Conservation (phyloP, 2,329 filamentous ascomycete species). For the Aspergillus fischeri region DNA sequence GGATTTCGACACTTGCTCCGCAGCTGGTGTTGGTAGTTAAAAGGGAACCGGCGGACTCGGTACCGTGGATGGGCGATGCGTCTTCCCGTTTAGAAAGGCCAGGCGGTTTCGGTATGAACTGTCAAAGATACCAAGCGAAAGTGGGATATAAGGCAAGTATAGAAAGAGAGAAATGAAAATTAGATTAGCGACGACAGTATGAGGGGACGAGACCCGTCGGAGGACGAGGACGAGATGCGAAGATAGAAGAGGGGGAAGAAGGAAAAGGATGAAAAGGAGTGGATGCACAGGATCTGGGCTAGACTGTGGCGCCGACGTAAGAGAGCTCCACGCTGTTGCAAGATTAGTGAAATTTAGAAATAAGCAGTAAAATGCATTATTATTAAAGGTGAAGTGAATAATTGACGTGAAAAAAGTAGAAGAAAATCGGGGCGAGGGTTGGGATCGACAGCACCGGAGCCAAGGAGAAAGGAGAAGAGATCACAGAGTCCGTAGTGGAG, state of each 20-base stretch:
- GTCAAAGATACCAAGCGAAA: background rate
- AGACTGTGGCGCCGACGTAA: slow-evolving; percentile 4
- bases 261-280: slow-evolving; percentile 7
- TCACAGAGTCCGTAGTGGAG: background rate
- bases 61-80: slow-evolving; percentile 16
- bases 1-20: slow-evolving; percentile 15
- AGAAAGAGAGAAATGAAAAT: background rate
- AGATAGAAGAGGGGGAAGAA: slow-evolving; percentile 2
- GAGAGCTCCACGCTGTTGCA: background rate
- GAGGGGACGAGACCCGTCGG: background rate
- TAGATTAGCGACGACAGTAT: background rate
- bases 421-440: background rate
- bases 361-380: background rate
- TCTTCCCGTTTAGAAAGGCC: background rate
- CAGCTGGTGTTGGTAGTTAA: slow-evolving; percentile 5
- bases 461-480: background rate
- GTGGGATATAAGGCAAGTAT: background rate
- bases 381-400: background rate
- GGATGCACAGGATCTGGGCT: slow-evolving; percentile 4
- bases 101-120: background rate
- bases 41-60: slow-evolving; percentile 11
- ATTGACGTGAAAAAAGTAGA: background rate
- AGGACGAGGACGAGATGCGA: slow-evolving; percentile 1
- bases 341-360: background rate
- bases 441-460: background rate